Base-by-base conservation (phyloP, 2,329 filamentous ascomycete species). In the Clonostachys chloroleuca region DNA sequence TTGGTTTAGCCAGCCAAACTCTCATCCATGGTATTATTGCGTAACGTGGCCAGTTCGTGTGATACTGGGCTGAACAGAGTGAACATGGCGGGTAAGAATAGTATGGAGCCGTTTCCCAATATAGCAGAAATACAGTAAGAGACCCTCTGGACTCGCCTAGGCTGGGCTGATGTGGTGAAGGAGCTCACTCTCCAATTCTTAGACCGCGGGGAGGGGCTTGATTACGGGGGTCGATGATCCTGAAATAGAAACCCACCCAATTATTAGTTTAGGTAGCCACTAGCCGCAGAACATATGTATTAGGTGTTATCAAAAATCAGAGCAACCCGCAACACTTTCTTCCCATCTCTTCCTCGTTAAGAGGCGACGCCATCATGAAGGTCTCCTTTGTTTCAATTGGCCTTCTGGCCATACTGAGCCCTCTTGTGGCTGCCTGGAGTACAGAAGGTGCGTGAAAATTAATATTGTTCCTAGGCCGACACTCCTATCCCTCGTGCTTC, bases 381-480 rank as follows among this genome's bases (percentile, higher is more conserved):
- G 70, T 83, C 57, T 74, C 81, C 49, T 70, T 84, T 56, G 70
- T 88, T 57, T 77, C 86, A 46, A 60, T 92, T 55, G 76, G 88
- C 66, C 77, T 92, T 50, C 69, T 89, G 66, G 81, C 82, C 70
- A 69, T 86, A 56, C 69, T 90, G 54, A 80, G 79, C 50, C 77
- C 83, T 37, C 68, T 92, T 52, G 80, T 80, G 50, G 80, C 83
- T 44, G 89, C 89, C 42, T 96, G 91, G 89, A 83, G 82, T 48
- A 94, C 94, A 69, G 89, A 95, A 78, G 89, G 89, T 87, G 68
- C 17, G 36, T 18, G 14, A 5, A 39, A n/a, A 39, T 39, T 4
- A 30, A 30, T 3, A 30, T 30, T 30, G 9, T 30, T 10, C 9
- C 24, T 4, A 30, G 24, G 24, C 9, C 24, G 24, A 30, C 9